Evolutionary conservation across 192 early-diverging fungal genomes (phyloP).

Genomic region (Linnemannia schmuckeri): DNA sequence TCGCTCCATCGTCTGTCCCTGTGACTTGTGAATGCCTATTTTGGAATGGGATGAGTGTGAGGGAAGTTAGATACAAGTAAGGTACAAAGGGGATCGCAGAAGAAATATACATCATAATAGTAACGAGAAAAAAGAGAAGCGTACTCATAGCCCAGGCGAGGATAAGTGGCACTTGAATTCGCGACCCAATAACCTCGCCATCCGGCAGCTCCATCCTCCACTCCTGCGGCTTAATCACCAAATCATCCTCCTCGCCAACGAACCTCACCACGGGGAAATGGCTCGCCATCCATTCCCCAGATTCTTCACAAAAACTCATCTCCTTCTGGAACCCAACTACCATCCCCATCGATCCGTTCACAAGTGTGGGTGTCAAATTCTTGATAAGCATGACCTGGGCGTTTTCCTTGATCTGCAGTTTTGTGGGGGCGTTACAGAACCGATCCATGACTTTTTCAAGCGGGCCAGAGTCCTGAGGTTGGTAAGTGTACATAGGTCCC

Average conservation of each 20-base stretch:
- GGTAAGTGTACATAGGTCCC: constrained; percentile 63
- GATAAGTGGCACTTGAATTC: constrained; percentile 78
- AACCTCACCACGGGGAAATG: constrained; percentile 44
- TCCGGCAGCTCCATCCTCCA: constrained; percentile 50
- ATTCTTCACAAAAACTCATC: background rate
- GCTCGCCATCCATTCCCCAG: background rate
- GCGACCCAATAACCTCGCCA: constrained; percentile 37
- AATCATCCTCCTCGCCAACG: constrained; percentile 38
- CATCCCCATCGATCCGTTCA: constrained; percentile 88
- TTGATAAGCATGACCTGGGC: constrained; percentile 94
- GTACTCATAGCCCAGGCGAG: constrained; percentile 87
- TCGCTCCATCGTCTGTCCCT: constrained; percentile 87
- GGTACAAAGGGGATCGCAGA: background rate
- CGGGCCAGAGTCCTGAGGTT: constrained; percentile 61
- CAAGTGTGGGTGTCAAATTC: constrained; percentile 72
- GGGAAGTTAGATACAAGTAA: background rate
- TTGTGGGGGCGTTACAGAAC: constrained; percentile 68
- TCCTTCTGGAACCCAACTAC: constrained; percentile 59
- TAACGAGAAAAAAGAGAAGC: background rate
- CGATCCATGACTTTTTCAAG: constrained; percentile 52
- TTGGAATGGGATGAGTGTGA: background rate
- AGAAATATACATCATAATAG: background rate
- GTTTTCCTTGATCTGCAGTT: constrained; percentile 76
- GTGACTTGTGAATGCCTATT: constrained; percentile 83
- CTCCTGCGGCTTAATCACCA: constrained; percentile 47